Evolutionary conservation across 2,329 filamentous ascomycete genomes (phyloP).

Genomic region (Emericellopsis cladophorae): DNA sequence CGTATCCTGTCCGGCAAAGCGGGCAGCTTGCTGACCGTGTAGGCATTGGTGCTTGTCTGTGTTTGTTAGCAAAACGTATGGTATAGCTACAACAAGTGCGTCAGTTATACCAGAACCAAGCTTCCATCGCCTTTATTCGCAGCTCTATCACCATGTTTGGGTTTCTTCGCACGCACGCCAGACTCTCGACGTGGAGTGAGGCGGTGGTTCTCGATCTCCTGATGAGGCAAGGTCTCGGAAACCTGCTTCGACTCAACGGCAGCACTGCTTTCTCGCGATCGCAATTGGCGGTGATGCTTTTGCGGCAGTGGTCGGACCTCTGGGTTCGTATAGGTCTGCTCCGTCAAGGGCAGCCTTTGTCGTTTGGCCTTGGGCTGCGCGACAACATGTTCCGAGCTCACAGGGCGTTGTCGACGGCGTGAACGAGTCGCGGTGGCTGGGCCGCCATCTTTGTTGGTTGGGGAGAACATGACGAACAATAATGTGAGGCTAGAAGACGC

Average conservation of each 20-base stretch:
- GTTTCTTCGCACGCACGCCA: slow-evolving; percentile 48
- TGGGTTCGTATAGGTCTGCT: slow-evolving; percentile 42
- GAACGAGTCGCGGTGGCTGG: slow-evolving; percentile 45
- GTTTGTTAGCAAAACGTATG: not conserved
- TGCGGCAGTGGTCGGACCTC: slow-evolving; percentile 18
- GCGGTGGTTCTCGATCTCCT: slow-evolving; percentile 26
- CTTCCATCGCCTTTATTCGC: slow-evolving; percentile 54
- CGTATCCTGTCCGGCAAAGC: slow-evolving; percentile 69
- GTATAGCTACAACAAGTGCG: not conserved
- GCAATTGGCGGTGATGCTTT: not conserved
- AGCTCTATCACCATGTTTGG: slow-evolving; percentile 47
- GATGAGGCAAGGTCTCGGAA: not conserved
- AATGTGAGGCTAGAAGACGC: too few species aligned
- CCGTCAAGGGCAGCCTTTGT: slow-evolving; percentile 42
- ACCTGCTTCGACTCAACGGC: too few species aligned
- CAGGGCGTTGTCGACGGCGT: slow-evolving; percentile 47
- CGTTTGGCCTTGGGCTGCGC: slow-evolving; percentile 53
- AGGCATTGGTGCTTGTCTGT: slow-evolving; percentile 74
- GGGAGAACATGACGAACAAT: slow-evolving; percentile 41
- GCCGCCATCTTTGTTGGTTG: slow-evolving; percentile 35
- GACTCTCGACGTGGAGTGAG: slow-evolving; percentile 36
- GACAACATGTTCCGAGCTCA: slow-evolving; percentile 38
- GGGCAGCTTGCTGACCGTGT: slow-evolving; percentile 73
- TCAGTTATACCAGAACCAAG: slow-evolving; percentile 43
- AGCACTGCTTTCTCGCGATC: too few species aligned